These are phyloP conservation scores for Gryganskiella cystojenkinii DNA, from an alignment of 192 early-diverging fungal species.

Conservation along the genomic window DNA sequence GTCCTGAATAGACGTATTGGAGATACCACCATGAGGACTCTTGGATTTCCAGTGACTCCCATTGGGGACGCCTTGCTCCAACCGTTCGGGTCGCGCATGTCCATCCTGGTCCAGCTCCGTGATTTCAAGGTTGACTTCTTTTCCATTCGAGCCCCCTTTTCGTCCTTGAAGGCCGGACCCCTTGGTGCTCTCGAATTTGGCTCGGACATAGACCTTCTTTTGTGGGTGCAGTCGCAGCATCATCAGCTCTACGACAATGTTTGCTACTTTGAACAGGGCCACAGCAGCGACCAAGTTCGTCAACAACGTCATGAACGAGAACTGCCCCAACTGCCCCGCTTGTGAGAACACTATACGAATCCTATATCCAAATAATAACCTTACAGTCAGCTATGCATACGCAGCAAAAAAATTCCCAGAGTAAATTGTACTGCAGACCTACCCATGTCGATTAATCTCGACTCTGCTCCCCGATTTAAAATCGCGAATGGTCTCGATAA, in stretches of 20 bases:
- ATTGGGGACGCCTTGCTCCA: too few relatives aligned
- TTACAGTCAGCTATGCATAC: neutral
- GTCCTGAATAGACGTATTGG: too few relatives aligned
- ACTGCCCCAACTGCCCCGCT: conserved; percentile 49
- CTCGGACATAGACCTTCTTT: conserved; percentile 34
- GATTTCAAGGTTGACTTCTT: neutral
- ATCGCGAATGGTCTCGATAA: conserved; percentile 49
- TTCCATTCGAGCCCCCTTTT: neutral
- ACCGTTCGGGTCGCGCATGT: too few relatives aligned
- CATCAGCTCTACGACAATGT: conserved; percentile 49
- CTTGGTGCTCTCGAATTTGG: conserved; percentile 40
- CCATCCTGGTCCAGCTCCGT: neutral
- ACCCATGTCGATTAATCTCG: conserved; percentile 54
- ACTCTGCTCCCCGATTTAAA: conserved; percentile 29
- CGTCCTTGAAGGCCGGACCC: neutral
- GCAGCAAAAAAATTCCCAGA: neutral
- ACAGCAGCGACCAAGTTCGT: conserved; percentile 51
- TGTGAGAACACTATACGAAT: conserved; percentile 55
- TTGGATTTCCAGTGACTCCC: too few relatives aligned
- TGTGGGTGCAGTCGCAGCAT: conserved; percentile 50
- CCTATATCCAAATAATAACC: conserved; percentile 9
- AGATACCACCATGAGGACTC: too few relatives aligned
- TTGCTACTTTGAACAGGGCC: conserved; percentile 53
- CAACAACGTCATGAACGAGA: conserved; percentile 48
- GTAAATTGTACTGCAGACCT: neutral